A percentile compares a stretch with the other conserved stretches of the same genome.
Conservation (phyloP, 768 basidiomycete species). For the Leccinum fibrillosum region DNA sequence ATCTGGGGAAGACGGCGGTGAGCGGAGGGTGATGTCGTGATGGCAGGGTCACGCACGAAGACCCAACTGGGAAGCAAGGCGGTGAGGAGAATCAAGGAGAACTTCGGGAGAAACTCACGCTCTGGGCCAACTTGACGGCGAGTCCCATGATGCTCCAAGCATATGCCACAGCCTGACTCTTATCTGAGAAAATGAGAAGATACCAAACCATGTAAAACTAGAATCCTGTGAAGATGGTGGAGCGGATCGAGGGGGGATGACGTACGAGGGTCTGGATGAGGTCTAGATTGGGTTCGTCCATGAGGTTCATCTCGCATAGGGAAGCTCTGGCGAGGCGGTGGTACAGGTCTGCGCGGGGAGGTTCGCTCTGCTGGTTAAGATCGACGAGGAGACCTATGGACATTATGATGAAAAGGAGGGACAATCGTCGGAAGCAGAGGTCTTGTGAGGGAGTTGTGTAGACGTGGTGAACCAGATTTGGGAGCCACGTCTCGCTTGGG, state of each 20-base stretch:
- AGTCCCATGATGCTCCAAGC: constrained; percentile 79
- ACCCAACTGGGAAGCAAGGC: constrained; percentile 45
- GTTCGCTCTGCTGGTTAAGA: constrained; percentile 51
- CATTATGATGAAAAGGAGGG: constrained; percentile 67
- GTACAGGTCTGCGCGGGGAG: constrained; percentile 58
- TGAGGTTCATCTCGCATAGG: constrained; percentile 69
- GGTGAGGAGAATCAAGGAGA: constrained; percentile 4
- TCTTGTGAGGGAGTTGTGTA: constrained; percentile 59
- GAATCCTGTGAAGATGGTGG: constrained; percentile 32
- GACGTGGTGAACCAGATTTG: constrained; percentile 65
- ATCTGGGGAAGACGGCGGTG: constrained; percentile 42
- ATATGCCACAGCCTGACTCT: constrained; percentile 68
- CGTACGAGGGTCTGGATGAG: constrained; percentile 64
- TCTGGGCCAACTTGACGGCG: constrained; percentile 68
- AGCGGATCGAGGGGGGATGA: constrained; percentile 3
- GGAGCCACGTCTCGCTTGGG: constrained; percentile 65
- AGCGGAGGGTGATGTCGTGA: constrained; percentile 14
- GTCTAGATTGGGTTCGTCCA: constrained; percentile 74
- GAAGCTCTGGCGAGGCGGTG: constrained; percentile 65
- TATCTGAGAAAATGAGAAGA: constrained; percentile 69
- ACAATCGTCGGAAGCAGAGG: constrained; percentile 62
- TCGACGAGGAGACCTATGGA: constrained; percentile 72
- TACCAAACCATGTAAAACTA: constrained; percentile 77
- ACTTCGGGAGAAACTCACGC: constrained; percentile 42
- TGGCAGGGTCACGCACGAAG: constrained; percentile 48